Evolutionary conservation across 2,329 filamentous ascomycete genomes (phyloP).

Genomic region (Fusarium brachygibbosum): DNA sequence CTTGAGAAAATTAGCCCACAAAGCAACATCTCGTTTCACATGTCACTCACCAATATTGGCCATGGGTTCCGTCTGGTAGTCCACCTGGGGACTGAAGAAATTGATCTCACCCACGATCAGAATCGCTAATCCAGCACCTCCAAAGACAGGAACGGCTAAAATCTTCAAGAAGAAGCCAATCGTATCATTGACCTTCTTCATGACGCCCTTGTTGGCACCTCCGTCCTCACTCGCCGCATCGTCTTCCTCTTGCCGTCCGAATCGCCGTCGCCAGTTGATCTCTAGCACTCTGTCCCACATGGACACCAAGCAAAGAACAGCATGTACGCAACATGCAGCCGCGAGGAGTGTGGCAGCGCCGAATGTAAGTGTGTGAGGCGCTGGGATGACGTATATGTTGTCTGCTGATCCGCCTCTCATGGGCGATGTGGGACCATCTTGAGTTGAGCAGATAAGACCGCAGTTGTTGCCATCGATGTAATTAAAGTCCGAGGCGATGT

Average conservation of each 20-base stretch:
- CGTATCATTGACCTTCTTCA: slow-evolving; percentile 68
- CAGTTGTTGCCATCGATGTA: slow-evolving; percentile 60
- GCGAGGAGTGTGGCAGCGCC: slow-evolving; percentile 71
- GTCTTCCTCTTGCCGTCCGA: slow-evolving; percentile 33
- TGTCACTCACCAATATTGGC: slow-evolving; percentile 66
- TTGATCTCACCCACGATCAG: slow-evolving; percentile 74
- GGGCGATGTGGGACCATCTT: slow-evolving; percentile 65
- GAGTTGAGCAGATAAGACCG: slow-evolving; percentile 61
- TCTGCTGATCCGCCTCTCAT: slow-evolving; percentile 68
- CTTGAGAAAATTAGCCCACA: slow-evolving; percentile 44
- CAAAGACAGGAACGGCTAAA: slow-evolving; percentile 71
- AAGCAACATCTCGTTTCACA: fast-evolving
- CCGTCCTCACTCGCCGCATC: slow-evolving; percentile 54
- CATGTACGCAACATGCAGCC: slow-evolving; percentile 74
- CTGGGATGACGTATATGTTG: slow-evolving; percentile 74
- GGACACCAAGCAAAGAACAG: slow-evolving; percentile 70
- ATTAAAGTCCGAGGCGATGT: slow-evolving; percentile 57
- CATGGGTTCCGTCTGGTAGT: slow-evolving; percentile 73
- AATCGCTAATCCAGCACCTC: slow-evolving; percentile 69
- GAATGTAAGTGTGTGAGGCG: slow-evolving; percentile 68
- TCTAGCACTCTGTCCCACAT: slow-evolving; percentile 75
- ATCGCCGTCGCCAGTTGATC: slow-evolving; percentile 68
- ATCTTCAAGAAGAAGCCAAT: slow-evolving; percentile 67
- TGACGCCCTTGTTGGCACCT: slow-evolving; percentile 63
- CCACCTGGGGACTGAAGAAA: slow-evolving; percentile 69